phyloP scores from a whole-genome alignment of 2,329 filamentous ascomycete species.

The Aspergillus brasiliensis region DNA sequence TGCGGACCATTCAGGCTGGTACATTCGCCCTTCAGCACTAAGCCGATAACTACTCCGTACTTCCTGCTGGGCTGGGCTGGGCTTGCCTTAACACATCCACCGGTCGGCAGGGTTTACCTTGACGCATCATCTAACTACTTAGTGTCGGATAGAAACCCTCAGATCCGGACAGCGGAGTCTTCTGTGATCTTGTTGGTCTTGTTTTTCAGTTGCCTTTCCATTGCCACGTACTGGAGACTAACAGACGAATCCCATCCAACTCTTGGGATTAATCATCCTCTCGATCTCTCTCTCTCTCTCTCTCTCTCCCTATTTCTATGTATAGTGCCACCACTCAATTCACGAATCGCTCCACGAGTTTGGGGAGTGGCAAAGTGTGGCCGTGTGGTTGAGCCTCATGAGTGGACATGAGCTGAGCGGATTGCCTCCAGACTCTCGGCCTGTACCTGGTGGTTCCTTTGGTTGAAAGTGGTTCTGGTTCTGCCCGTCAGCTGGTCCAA shows the following conservation, averaged over 20 bases:
- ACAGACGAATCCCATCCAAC: not conserved
- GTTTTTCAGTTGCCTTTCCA: not conserved
- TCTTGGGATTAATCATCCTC: not conserved
- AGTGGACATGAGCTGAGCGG: conserved; percentile 2
- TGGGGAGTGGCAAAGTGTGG: conserved; percentile 3
- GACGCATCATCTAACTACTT: not conserved
- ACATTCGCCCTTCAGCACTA: not conserved
- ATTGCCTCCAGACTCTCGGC: conserved; percentile 2
- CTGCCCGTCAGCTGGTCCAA: conserved; percentile 1
- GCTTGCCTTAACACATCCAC: not conserved
- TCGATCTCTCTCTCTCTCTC: too few relatives aligned
- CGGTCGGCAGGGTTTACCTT: not conserved
- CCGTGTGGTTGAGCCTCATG: conserved; percentile 5
- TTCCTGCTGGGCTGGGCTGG: not conserved
- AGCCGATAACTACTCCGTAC: not conserved
- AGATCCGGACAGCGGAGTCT: not conserved
- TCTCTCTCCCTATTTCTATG: too few relatives aligned
- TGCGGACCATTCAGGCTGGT: not conserved
- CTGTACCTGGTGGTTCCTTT: conserved; percentile 4
- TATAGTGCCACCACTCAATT: conserved; percentile 4
- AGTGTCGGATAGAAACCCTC: not conserved
- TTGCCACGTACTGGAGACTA: not conserved
- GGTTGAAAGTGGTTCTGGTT: not conserved
- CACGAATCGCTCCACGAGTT: not conserved
- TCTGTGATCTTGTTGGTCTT: not conserved